Evolutionary conservation across 2,329 filamentous ascomycete genomes (phyloP).

Genomic region (Piedraia hortae): DNA sequence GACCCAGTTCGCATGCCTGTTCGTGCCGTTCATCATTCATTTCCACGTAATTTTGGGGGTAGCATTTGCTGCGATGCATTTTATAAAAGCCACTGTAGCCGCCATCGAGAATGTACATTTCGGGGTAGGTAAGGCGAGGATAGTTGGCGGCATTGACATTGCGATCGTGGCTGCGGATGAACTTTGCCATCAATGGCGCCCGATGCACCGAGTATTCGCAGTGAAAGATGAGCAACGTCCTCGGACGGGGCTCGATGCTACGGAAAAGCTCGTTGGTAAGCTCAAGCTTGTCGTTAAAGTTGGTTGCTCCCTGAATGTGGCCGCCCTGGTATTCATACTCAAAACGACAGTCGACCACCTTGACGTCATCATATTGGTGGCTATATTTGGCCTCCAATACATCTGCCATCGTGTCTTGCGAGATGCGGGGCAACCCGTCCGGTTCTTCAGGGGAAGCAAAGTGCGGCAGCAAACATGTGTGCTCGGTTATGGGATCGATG

Average conservation of each 20-base stretch:
- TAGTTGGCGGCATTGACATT: conserved; percentile 64
- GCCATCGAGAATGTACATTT: conserved; percentile 89
- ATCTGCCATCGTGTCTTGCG: conserved; percentile 53
- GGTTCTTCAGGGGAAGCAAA: conserved; percentile 54
- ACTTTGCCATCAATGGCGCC: conserved; percentile 85
- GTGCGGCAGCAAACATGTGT: conserved; percentile 52
- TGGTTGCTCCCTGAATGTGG: conserved; percentile 77
- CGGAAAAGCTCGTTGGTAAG: conserved; percentile 53
- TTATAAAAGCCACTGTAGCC: conserved; percentile 86
- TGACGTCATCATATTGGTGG: conserved; percentile 46
- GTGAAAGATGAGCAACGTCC: conserved; percentile 71
- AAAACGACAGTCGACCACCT: conserved; percentile 89
- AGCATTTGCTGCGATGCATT: conserved; percentile 54
- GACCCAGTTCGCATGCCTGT: conserved; percentile 74
- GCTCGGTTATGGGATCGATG: conserved; percentile 40
- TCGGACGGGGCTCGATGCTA: conserved; percentile 30
- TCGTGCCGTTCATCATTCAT: conserved; percentile 87
- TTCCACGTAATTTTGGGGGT: conserved; percentile 83
- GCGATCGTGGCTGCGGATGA: conserved; percentile 71
- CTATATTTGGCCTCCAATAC: conserved; percentile 66
- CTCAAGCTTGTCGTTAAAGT: conserved; percentile 89
- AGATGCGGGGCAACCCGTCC: conserved; percentile 72
- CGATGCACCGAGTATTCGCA: conserved; percentile 97
- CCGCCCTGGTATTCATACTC: conserved; percentile 97
- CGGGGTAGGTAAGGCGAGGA: conserved; percentile 73